Evolutionary conservation across 306 rosid genomes (phyloP).

Genomic region (Neltuma alba): DNA sequence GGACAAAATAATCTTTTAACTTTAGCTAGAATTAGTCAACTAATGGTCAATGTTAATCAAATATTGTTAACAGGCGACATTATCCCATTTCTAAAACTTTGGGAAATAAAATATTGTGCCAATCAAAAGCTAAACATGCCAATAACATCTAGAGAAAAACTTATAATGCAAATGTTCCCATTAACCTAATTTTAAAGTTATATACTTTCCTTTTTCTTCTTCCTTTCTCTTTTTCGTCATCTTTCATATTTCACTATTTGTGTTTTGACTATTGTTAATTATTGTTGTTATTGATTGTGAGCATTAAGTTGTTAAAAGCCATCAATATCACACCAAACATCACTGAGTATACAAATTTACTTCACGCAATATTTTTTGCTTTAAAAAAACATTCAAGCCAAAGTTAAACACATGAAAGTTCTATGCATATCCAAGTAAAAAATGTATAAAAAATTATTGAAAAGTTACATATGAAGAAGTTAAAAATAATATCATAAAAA

Average conservation of each 20-base stretch:
- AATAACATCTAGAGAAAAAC: no score
- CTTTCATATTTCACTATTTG: no score
- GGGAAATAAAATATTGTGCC: no score
- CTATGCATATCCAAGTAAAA: neutral
- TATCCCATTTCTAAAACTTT: no score
- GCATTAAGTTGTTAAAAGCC: neutral
- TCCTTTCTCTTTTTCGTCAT: neutral
- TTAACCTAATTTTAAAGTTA: neutral
- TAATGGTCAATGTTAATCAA: no score
- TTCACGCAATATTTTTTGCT: neutral
- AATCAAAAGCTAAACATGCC: no score
- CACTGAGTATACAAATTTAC: neutral
- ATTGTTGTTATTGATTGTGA: neutral
- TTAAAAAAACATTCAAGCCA: no score
- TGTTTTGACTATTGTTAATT: neutral
- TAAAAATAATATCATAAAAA: no score
- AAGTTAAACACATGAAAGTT: neutral
- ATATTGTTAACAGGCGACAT: no score
- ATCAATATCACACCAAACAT: neutral
- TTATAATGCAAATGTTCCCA: no score
- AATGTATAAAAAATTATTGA: neutral
- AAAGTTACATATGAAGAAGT: neutral
- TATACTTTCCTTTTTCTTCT: neutral
- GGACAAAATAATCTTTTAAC: no score
- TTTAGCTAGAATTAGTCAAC: no score